Evolutionary conservation across 192 early-diverging fungal genomes (phyloP), one percentile per base, ranked within the genome.

Genomic region (Entophlyctis luteolus): DNA sequence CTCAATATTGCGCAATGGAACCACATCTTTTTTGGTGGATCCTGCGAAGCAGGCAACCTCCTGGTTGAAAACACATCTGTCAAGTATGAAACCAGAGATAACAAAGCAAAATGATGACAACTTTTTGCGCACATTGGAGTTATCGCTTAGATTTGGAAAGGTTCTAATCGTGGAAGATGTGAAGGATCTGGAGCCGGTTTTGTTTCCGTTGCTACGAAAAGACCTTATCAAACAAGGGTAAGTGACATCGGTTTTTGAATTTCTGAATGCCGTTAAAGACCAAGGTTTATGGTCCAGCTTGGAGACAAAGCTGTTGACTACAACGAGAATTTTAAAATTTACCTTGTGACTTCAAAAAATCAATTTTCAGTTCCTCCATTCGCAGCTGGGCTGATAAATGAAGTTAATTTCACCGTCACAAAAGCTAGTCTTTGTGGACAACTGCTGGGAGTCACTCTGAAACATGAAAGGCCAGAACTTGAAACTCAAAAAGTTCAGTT

Each of bases 101-200:
- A 70, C 84, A 20, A 82, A 84, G 23, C 80, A 80, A 27, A 71
- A 79, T 52, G 80, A 84, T 59, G 78, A 81, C 10, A 79, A 67
- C 48, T 87, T 86, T 49, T 27, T 82, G 34, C 25, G 81, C 25
- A 37, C 79, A 4, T 57, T 87, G 14, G 85, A 86, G 55, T 63
- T 86, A 23, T 77, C 84, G 6, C 66, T 87, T 2, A 60, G 85
- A 36, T 86, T 87, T 74, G 85, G 85, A 18, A 84, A 84, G 52
- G 78, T 82, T 16, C 55, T 87, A 25, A 80, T 87, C 57, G 55
- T 87, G 33, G 77, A 80, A 39, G 84, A 87, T 46, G 70, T 81
- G 6, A 58, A 45, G 16, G 39, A 68, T 18, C 70, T 87, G 18
- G 79, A 87, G 39, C 72, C 85, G 0, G 62, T 81, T 16, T 54